phyloP scores from a whole-genome alignment of 257 asterid genomes.

The Misopates orontium region DNA sequence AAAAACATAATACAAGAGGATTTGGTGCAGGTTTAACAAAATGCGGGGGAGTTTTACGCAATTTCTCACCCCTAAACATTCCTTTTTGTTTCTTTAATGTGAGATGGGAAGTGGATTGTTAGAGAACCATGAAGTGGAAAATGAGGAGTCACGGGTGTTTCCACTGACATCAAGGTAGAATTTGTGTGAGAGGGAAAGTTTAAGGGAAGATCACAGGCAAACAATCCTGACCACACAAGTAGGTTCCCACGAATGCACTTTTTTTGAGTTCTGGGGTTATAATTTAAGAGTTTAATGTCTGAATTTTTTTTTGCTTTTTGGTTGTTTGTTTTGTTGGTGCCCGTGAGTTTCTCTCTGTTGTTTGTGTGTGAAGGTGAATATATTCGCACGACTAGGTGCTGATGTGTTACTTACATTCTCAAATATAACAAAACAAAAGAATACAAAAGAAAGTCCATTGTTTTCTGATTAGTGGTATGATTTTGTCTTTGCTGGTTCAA shows the following conservation, averaged over 20 bases:
- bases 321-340: conserved; percentile 21
- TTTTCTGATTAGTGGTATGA: background rate
- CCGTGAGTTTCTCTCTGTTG: conserved; percentile 34
- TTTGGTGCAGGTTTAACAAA: background rate
- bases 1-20: background rate
- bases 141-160: conserved; percentile 53
- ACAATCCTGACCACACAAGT: conserved; percentile 38
- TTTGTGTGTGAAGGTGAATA: conserved; percentile 29
- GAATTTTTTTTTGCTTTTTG: conserved; percentile 12
- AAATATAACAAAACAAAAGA: background rate
- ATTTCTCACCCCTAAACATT: background rate
- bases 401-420: background rate
- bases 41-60: background rate
- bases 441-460: background rate
- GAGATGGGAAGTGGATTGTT: conserved; percentile 12
- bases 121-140: conserved; percentile 28
- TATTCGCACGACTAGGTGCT: conserved; percentile 23
- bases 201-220: conserved; percentile 36
- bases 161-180: conserved; percentile 36
- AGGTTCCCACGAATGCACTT: conserved; percentile 33
- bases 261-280: conserved; percentile 16
- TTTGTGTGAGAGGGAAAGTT: background rate
- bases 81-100: background rate
- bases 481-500: background rate
- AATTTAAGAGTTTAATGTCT: conserved; percentile 15